A percentile compares a stretch with the other conserved stretches of the same genome.
Conservation (phyloP, 208 protist genomes). For the Leishmania gerbilli region DNA sequence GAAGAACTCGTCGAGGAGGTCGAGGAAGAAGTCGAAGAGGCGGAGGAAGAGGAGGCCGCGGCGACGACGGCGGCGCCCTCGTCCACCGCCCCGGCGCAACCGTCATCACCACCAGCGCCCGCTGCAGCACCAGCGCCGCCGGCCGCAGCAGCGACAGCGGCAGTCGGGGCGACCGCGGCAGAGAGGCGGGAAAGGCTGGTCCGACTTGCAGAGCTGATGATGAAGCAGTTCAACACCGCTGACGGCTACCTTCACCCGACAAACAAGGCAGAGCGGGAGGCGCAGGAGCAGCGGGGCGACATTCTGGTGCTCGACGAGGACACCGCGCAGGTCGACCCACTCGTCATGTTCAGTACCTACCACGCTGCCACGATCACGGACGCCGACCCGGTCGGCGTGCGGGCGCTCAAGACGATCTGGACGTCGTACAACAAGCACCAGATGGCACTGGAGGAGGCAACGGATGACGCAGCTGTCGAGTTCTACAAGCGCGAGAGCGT, state of each 20-base stretch:
- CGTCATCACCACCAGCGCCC: slow-evolving; percentile 1
- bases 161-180: background rate
- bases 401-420: slow-evolving; percentile 76
- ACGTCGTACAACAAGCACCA: slow-evolving; percentile 70
- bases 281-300: slow-evolving; percentile 68
- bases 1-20: slow-evolving; percentile 37
- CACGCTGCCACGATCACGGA: slow-evolving; percentile 43
- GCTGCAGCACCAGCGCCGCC: slow-evolving; percentile 5
- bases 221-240: slow-evolving; percentile 83
- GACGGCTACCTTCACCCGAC: slow-evolving; percentile 79
- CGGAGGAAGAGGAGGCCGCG: slow-evolving; percentile 27
- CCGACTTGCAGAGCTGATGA: slow-evolving; percentile 73
- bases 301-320: slow-evolving; percentile 73
- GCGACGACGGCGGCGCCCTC: background rate
- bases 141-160: slow-evolving; percentile 10
- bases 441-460: slow-evolving; percentile 59
- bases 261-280: slow-evolving; percentile 38
- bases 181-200: slow-evolving; percentile 38
- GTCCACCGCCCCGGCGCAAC: background rate
- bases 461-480: slow-evolving; percentile 32
- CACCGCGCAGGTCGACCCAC: slow-evolving; percentile 67
- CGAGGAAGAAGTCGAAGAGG: slow-evolving; percentile 40
- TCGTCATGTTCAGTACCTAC: slow-evolving; percentile 78
- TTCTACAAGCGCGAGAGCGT: slow-evolving; percentile 79
- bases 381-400: slow-evolving; percentile 51